phyloP scores from a whole-genome alignment of 2,329 filamentous ascomycete genomes.

The Hymenoscyphus fructigenus region DNA sequence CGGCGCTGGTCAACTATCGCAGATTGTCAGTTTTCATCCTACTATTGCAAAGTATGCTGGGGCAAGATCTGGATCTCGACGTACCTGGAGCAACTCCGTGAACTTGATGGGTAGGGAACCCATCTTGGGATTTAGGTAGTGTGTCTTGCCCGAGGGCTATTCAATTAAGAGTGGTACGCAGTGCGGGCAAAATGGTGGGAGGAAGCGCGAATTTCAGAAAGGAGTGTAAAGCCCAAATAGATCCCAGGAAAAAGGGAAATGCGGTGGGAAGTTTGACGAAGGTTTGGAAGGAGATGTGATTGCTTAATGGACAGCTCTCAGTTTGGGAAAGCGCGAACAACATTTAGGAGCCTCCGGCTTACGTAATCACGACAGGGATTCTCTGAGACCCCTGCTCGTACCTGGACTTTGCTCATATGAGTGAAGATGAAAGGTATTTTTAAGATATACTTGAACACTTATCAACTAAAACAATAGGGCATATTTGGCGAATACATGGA shows the following conservation, averaged over 20 bases:
- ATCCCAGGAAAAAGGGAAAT: constrained; percentile 25
- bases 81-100: constrained; percentile 83
- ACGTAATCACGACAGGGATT: not conserved
- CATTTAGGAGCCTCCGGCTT: not conserved
- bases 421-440: not conserved
- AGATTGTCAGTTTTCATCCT: constrained; percentile 39
- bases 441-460: no score
- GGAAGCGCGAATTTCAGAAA: constrained; percentile 17
- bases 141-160: constrained; percentile 30
- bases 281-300: constrained; percentile 17
- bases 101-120: constrained; percentile 81
- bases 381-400: not conserved
- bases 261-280: constrained; percentile 10
- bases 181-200: constrained; percentile 25
- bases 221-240: constrained; percentile 26
- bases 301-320: constrained; percentile 20
- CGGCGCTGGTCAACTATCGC: constrained; percentile 50
- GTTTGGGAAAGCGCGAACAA: constrained; percentile 6
- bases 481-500: no score
- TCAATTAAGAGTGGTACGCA: constrained; percentile 29
- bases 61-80: constrained; percentile 82
- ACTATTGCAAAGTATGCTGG: constrained; percentile 62
- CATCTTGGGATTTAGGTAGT: constrained; percentile 41
- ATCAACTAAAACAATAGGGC: no score
- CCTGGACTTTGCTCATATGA: no score